These are phyloP conservation scores for Kuraishia borneana DNA, from an alignment of 805 yeast genomes.

Conservation along the genomic window DNA sequence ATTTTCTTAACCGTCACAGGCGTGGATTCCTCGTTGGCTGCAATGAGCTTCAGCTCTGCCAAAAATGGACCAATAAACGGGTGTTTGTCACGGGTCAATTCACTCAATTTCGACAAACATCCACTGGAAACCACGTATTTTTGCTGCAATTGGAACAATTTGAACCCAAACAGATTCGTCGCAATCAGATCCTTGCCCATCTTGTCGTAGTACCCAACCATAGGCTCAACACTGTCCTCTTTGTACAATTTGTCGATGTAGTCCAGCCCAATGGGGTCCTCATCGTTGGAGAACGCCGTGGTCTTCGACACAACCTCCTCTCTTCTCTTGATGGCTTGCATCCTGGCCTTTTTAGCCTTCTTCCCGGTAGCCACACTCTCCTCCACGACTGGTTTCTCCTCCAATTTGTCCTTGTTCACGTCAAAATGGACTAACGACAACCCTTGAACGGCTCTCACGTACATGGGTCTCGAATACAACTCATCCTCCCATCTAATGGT, in stretches of 20 bases:
- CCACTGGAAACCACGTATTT: constrained; percentile 35
- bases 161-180: constrained; percentile 28
- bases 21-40: constrained; percentile 5
- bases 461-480: constrained; percentile 59
- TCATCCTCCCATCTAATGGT: constrained; percentile 77
- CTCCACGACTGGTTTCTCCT: neutral
- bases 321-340: constrained; percentile 41
- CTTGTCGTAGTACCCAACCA: constrained; percentile 23
- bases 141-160: constrained; percentile 23
- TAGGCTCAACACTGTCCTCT: constrained; percentile 28
- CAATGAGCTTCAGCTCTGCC: constrained; percentile 6
- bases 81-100: constrained; percentile 7
- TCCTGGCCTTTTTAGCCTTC: constrained; percentile 41
- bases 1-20: constrained; percentile 14
- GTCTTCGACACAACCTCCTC: constrained; percentile 38
- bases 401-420: constrained; percentile 8
- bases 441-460: constrained; percentile 58
- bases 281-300: constrained; percentile 31
- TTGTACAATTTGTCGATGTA: constrained; percentile 15
- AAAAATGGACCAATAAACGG: constrained; percentile 12
- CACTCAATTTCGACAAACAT: constrained; percentile 23
- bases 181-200: constrained; percentile 28
- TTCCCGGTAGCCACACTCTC: constrained; percentile 10
- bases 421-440: constrained; percentile 46
- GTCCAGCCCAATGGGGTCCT: constrained; percentile 49